Evolutionary conservation across 148 eudicot species (phyloP).

Genomic region (Vaccinium darrowii): DNA sequence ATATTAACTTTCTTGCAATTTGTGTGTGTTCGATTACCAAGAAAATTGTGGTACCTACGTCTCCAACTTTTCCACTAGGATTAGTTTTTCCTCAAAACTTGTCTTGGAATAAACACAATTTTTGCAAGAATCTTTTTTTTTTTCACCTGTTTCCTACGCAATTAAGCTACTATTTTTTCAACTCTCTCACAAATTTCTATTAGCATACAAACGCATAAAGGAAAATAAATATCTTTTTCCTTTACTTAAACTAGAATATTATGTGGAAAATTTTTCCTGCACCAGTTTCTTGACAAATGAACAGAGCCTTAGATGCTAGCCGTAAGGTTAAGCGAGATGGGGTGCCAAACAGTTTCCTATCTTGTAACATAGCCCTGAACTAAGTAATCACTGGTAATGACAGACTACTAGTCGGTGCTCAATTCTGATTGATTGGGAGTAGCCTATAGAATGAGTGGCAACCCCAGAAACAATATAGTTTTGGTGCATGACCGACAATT

Average conservation of each 20-base stretch:
- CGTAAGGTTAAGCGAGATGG: neutral
- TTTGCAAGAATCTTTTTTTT: neutral
- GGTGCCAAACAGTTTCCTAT: neutral
- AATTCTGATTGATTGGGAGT: neutral
- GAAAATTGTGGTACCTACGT: neutral
- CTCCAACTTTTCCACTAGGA: neutral
- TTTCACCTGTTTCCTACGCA: neutral
- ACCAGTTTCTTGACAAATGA: neutral
- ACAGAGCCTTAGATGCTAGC: neutral
- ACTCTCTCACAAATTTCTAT: neutral
- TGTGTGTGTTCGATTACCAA: neutral
- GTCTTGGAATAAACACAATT: neutral
- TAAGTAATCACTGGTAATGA: neutral
- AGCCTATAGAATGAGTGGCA: neutral
- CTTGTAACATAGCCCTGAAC: neutral
- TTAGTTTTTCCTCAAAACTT: neutral
- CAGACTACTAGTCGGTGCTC: neutral
- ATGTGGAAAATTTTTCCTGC: neutral
- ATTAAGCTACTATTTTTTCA: neutral
- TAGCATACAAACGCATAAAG: neutral
- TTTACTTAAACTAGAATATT: neutral
- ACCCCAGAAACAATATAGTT: neutral
- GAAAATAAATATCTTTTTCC: neutral
- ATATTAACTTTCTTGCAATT: too few relatives aligned
- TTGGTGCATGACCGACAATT: too few relatives aligned